Base-by-base conservation (phyloP, 192 early-diverging fungal species). In the Gonapodya prolifera region DNA sequence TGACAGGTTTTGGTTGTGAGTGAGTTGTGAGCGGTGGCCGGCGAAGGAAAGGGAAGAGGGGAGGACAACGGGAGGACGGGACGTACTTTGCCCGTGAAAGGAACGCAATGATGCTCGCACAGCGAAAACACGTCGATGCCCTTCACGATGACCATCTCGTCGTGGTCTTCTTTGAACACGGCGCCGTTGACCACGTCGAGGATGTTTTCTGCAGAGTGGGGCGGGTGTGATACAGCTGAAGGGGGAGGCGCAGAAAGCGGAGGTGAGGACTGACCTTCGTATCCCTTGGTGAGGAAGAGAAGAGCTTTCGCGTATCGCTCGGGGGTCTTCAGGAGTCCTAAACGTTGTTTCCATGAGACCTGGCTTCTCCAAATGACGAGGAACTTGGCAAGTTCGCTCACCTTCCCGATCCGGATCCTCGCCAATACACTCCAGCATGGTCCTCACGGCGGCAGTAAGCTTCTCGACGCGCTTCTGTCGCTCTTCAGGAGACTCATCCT, bases 101-200 rank as follows among this genome's bases (percentile, higher is more conserved):
- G 98, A 0, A 99, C 96, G 87, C 98, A 87, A 78, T 99, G 98
- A 83, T 99, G 98, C 84, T 99, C 98, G 83, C 98, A 99, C 77
- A 99, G 83, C 1, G 94, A 96, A 81, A 94, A 96, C 1, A 98
- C 89, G 78, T 96, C 93, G 75, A 99, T 96, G 84, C 98, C 91
- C 79, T 92, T 94, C n/a, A 99, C 98, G 83, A 99, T 96, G 18
- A 99, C 98, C 98, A 99, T 99, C 80, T 98, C 98, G 75, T 98
- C 95, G 82, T 98, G 94, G 89, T 99, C 98, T 84, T 96, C 92
- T 18, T 32, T 2, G 85, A 99, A 99, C 28, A 99, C 86, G 8
- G 98, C 98, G 35, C 91, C 92, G 81, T 99, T 99, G 81, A 98
- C 83, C 0, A 99, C 85, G 35, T 94, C 94, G 35, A 34, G 35